Conservation (phyloP, 2,329 filamentous ascomycete species). For the Trichoderma endophyticum region DNA sequence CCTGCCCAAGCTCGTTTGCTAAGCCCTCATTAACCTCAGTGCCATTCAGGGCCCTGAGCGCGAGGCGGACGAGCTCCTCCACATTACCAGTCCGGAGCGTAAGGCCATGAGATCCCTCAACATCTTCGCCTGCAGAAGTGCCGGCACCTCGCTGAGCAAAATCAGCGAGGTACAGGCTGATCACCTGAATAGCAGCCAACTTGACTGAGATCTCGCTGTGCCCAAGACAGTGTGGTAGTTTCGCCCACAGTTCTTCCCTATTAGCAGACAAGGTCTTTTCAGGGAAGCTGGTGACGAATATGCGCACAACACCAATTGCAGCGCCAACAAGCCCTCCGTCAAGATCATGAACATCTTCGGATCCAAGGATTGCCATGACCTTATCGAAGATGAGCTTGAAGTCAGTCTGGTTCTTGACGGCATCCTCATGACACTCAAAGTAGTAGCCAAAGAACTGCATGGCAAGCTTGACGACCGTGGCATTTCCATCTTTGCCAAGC, state of each 20-base stretch:
- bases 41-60: slow-evolving; percentile 55
- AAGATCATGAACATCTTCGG: slow-evolving; percentile 49
- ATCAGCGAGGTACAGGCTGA: slow-evolving; percentile 76
- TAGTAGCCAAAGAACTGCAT: slow-evolving; percentile 81
- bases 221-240: slow-evolving; percentile 65
- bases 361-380: slow-evolving; percentile 51
- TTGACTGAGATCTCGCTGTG: slow-evolving; percentile 74
- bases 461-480: slow-evolving; percentile 66
- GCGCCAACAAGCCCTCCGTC: slow-evolving; percentile 74
- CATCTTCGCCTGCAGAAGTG: slow-evolving; percentile 50
- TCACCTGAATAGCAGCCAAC: slow-evolving; percentile 68
- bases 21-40: slow-evolving; percentile 67
- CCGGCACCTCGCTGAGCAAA: slow-evolving; percentile 61
- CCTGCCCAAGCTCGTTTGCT: slow-evolving; percentile 74
- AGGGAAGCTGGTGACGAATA: slow-evolving; percentile 66
- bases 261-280: slow-evolving; percentile 58
- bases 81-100: slow-evolving; percentile 63
- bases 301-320: slow-evolving; percentile 65
- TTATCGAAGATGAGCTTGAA: slow-evolving; percentile 58
- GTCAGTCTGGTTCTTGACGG: slow-evolving; percentile 63
- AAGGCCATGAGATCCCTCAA: slow-evolving; percentile 70
- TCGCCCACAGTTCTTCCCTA: slow-evolving; percentile 66
- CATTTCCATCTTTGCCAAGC: slow-evolving; percentile 71
- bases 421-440: slow-evolving; percentile 65
- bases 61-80: slow-evolving; percentile 52